phyloP scores from a whole-genome alignment of 345 rosid genomes.

The Pelargonium nanum region DNA sequence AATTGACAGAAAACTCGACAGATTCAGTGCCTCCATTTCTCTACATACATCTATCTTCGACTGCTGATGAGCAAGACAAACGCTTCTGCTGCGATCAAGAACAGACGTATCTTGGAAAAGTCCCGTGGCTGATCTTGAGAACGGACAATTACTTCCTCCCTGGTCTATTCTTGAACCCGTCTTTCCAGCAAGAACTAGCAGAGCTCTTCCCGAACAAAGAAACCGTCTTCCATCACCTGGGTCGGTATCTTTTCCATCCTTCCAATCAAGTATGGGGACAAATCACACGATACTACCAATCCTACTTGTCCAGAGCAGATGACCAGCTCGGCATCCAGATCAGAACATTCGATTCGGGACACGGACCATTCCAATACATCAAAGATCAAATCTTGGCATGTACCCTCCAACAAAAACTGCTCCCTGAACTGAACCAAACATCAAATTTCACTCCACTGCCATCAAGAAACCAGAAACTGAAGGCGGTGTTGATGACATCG shows the following conservation, averaged over 20 bases:
- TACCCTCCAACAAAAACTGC: slow-evolving; percentile 27
- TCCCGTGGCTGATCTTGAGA: slow-evolving; percentile 63
- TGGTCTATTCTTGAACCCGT: slow-evolving; percentile 49
- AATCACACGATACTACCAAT: slow-evolving; percentile 45
- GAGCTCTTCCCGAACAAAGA: slow-evolving; percentile 45
- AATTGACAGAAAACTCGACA: slow-evolving; percentile 17
- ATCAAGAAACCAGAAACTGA: slow-evolving; percentile 24
- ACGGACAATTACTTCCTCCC: slow-evolving; percentile 64
- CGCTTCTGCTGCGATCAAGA: slow-evolving; percentile 55
- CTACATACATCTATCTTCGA: slow-evolving; percentile 53
- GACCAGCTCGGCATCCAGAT: slow-evolving; percentile 61
- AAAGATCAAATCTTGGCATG: slow-evolving; percentile 53
- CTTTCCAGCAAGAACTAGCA: slow-evolving; percentile 32
- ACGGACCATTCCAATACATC: slow-evolving; percentile 34
- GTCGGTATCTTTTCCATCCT: slow-evolving; percentile 63
- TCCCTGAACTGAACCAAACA: slow-evolving; percentile 32
- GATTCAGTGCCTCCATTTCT: slow-evolving; percentile 26
- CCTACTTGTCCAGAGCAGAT: slow-evolving; percentile 56
- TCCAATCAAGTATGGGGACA: slow-evolving; percentile 61
- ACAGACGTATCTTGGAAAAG: slow-evolving; percentile 27
- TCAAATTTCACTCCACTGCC: slow-evolving; percentile 9
- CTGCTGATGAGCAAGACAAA: slow-evolving; percentile 51
- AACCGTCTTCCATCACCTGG: slow-evolving; percentile 53
- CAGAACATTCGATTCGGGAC: slow-evolving; percentile 40
- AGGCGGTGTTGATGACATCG: slow-evolving; percentile 51